Evolutionary conservation across 2,329 filamentous ascomycete species (phyloP).

Genomic region (Colletotrichum lentis): DNA sequence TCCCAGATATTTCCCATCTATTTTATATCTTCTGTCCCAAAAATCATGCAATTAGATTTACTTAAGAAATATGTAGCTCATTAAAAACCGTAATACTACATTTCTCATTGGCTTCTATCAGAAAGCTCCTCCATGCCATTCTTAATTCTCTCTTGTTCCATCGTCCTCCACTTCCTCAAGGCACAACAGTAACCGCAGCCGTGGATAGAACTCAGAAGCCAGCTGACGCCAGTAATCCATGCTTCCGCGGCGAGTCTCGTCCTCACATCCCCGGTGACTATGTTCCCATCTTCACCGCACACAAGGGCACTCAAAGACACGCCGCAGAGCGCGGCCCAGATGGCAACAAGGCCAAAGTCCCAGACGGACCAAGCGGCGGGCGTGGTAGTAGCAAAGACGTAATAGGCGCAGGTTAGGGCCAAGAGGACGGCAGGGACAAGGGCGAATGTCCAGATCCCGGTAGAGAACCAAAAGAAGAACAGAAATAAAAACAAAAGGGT

Average conservation of each 20-base stretch:
- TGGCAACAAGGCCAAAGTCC: constrained; percentile 28
- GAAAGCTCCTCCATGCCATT: constrained; percentile 10
- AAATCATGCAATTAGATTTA: not conserved
- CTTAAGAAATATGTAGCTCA: not conserved
- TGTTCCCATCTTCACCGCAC: not conserved
- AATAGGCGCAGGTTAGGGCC: constrained; percentile 21
- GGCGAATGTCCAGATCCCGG: no score
- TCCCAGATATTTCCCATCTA: no score
- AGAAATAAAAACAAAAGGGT: not conserved
- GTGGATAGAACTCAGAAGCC: constrained; percentile 19
- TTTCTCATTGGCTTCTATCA: not conserved
- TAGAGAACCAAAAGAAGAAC: not conserved
- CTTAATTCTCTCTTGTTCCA: not conserved
- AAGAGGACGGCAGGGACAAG: no score
- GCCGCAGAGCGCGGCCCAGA: constrained; percentile 35
- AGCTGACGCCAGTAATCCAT: constrained; percentile 26
- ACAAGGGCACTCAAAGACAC: constrained; percentile 2
- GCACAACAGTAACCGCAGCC: constrained; percentile 18
- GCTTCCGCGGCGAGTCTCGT: constrained; percentile 19
- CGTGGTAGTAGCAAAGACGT: constrained; percentile 25
- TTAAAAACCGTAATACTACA: not conserved
- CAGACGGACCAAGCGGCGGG: constrained; percentile 32
- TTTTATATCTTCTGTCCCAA: no score
- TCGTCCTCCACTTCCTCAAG: constrained; percentile 16
- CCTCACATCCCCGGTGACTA: not conserved